phyloP scores from a whole-genome alignment of 257 asterid genomes.

The Petunia axillaris region DNA sequence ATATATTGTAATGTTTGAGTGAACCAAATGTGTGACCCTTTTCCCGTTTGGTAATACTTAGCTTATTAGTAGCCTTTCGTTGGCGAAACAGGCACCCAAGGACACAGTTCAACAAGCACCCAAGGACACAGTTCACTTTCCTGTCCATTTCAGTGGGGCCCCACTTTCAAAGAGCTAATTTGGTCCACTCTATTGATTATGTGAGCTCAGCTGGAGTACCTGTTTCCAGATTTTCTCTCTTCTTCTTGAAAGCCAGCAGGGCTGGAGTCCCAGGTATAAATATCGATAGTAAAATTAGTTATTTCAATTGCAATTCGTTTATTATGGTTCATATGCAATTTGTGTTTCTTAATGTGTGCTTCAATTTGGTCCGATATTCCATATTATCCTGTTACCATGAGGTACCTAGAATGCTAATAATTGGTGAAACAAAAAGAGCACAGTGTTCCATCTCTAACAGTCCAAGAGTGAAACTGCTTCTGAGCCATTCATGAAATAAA shows the following conservation, averaged over 20 bases:
- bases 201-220: slow-evolving; percentile 6
- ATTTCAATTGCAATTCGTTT: too few relatives aligned
- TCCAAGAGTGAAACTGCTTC: neutral
- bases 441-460: neutral
- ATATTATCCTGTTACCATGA: neutral
- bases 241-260: neutral
- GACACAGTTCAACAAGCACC: neutral
- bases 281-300: too few relatives aligned
- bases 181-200: neutral
- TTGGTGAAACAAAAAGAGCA: neutral
- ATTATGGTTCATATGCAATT: too few relatives aligned
- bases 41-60: too few relatives aligned
- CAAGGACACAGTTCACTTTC: neutral
- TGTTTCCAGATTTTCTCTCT: neutral
- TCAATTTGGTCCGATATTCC: too few relatives aligned
- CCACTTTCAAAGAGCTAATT: neutral
- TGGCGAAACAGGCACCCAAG: neutral
- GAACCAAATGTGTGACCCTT: neutral
- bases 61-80: neutral
- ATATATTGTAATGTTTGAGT: too few relatives aligned
- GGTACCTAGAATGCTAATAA: neutral
- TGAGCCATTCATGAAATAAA: neutral
- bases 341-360: too few relatives aligned
- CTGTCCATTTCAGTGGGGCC: neutral
- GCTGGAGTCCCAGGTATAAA: neutral